Evolutionary conservation across 2,329 filamentous ascomycete species (phyloP).

Genomic region (Periconia digitata): DNA sequence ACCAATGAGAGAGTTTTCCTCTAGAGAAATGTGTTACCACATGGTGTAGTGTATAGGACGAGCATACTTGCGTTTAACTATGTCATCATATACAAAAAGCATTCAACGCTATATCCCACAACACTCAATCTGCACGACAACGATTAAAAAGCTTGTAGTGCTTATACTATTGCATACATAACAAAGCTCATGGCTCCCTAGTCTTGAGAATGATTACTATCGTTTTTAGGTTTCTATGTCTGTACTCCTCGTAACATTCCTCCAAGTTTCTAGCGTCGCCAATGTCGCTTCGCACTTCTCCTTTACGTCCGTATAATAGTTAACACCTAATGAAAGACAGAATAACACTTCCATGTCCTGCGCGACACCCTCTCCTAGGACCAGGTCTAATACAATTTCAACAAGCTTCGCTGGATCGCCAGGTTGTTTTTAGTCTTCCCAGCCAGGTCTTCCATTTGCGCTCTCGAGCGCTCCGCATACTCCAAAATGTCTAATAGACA

Average conservation of each 20-base stretch:
- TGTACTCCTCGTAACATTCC: not conserved
- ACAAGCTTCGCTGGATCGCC: slow-evolving; percentile 5
- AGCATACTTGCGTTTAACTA: too few relatives aligned
- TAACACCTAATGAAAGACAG: not conserved
- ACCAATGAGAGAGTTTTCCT: too few relatives aligned
- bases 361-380: not conserved
- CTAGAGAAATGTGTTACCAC: too few relatives aligned
- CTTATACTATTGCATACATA: too few relatives aligned
- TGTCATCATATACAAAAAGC: too few relatives aligned
- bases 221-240: not conserved
- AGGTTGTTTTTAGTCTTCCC: slow-evolving; percentile 4
- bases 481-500: not conserved
- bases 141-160: too few relatives aligned
- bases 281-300: not conserved
- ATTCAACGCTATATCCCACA: too few relatives aligned
- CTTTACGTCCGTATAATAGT: not conserved
- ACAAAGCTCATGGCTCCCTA: too few relatives aligned
- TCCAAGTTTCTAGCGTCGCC: not conserved
- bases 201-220: too few relatives aligned
- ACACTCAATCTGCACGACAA: too few relatives aligned
- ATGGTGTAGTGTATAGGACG: too few relatives aligned
- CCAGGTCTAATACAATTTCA: not conserved
- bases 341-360: not conserved
- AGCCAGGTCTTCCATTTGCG: slow-evolving; percentile 2
- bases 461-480: not conserved